Base-by-base conservation (phyloP, 345 rosid genomes). In the Eutrema yunnanense region DNA sequence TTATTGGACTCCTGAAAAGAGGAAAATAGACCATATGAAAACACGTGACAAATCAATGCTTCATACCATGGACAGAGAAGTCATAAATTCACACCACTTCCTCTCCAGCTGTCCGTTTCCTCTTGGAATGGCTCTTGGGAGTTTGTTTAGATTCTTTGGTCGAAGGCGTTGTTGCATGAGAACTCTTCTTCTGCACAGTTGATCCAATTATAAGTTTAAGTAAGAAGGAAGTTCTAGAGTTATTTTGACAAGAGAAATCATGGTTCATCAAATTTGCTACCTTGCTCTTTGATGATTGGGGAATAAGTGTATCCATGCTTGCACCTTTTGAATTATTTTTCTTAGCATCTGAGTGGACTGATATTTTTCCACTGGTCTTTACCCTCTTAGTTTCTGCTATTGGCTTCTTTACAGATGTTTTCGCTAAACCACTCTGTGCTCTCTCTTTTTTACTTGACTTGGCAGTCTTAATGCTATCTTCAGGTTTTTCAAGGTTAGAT, bases 1-100 rank as follows among this genome's bases (percentile, higher is more conserved):
- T 36, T 65, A 42, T 50, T 40, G 55, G 83, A 70, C 58, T 51
- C 80, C 92, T 89, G 81, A 66, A 79, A 61, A 52, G 65, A 71
- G 22, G 36, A 74, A 58, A 8, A 52, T 12, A 14, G 19, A 51
- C 26, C 70, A 62, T 38, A 71, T 69, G 29, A 55, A 73, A 49
- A 42, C 62, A 49, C 36, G 29, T 51, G 43, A 56, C 44, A 50
- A 48, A 54, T 37, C 54, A 76, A 57, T 56, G 43, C 29, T 11
- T 47, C 9, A 12, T 42, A 6, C 27, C 6, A 44, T 33, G 32
- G 43, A 67, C 67, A 79, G 61, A 10, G 4, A 67, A 58, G 10
- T 38, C 16, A 37, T 30, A 63, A 19, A 32, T n/a, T 19, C 55
- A 54, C 74, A 88, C 90, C 84, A 63, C 60, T 56, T 70, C 81